Evolutionary conservation across 2,329 filamentous ascomycete genomes (phyloP).

Genomic region (Zasmidium cellare): DNA sequence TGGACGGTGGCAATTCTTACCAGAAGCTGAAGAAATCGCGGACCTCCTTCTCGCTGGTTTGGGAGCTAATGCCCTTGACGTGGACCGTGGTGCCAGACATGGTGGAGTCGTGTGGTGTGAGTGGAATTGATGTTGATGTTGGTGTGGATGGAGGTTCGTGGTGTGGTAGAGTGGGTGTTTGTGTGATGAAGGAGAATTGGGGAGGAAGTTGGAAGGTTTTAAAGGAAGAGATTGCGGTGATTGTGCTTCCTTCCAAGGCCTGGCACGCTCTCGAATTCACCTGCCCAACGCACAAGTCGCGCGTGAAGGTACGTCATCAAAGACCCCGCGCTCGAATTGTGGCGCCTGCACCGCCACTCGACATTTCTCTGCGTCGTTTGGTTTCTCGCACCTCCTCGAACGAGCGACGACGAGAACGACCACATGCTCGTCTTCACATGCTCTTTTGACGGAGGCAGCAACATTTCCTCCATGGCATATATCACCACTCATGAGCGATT

Average conservation of each 20-base stretch:
- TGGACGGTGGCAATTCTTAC: constrained; percentile 51
- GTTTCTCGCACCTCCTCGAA: background rate
- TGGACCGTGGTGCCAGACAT: constrained; percentile 67
- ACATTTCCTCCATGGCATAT: background rate
- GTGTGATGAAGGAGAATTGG: background rate
- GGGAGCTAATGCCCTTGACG: constrained; percentile 82
- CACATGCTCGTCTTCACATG: background rate
- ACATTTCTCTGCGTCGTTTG: too few species aligned
- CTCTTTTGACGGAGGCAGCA: background rate
- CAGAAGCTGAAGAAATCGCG: constrained; percentile 96
- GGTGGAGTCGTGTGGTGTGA: constrained; percentile 15
- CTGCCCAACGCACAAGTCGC: background rate
- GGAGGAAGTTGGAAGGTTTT: background rate
- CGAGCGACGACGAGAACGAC: background rate
- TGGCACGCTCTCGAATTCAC: background rate
- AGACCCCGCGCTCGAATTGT: too few species aligned
- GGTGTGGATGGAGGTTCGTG: background rate
- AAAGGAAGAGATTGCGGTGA: background rate
- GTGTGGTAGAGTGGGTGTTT: background rate
- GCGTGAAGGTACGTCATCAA: background rate
- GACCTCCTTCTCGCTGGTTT: constrained; percentile 87
- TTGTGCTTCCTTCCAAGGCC: background rate
- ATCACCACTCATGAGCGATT: background rate
- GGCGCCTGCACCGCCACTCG: too few species aligned
- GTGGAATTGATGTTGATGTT: background rate